Evolutionary conservation across 2,329 filamentous ascomycete species (phyloP), one percentile per base, ranked within the genome.

Genomic region (Monosporascus sp.): DNA sequence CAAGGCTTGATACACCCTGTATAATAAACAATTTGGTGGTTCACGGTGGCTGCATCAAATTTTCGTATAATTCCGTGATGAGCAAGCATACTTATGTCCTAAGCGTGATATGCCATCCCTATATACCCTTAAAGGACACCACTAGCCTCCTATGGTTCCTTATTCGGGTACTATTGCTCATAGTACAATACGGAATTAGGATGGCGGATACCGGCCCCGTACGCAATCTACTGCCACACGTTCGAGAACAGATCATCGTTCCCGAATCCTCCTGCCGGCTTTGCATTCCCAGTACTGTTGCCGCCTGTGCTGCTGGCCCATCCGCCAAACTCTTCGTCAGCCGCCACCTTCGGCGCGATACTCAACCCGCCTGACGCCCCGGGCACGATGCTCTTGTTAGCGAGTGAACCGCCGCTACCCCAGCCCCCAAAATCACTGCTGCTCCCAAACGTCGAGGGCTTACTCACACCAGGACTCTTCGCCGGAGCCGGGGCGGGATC

Each of bases 311-410:
- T 74, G 78, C 90, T 95, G 48, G 89, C 85, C 93, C 93, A 97
- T 14, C 93, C 92, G 20, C 93, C 93, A 74, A 97, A 97, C 67
- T 97, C 93, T 70, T 97, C 93, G 63, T 97, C 93, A 0, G 89
- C 88, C 37, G 88, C 80, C 2, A 96, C 88, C 64, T 87, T 86
- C 24, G 89, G 85, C 41, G 77, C 74, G 51, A 76, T 67, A 51
- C 77, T 81, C 70, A 89, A 87, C 6, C 87, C 87, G 24, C 87
- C 86, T 60, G 79, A 79, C 0, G 81, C 74, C 1, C 82, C 80
- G 2, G 81, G 80, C 20, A 87, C 77, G 66, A 86, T 83, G 49
- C 82, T 80, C 56, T 82, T 78, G 62, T 66, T 80, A 41, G 81
- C 78, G 60, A 86, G 77, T n/a, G 76, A 76, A 28, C 69, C 68